These are phyloP conservation scores for Boechera retrofracta DNA, from an alignment of 345 rosid genomes.

Conservation along the genomic window DNA sequence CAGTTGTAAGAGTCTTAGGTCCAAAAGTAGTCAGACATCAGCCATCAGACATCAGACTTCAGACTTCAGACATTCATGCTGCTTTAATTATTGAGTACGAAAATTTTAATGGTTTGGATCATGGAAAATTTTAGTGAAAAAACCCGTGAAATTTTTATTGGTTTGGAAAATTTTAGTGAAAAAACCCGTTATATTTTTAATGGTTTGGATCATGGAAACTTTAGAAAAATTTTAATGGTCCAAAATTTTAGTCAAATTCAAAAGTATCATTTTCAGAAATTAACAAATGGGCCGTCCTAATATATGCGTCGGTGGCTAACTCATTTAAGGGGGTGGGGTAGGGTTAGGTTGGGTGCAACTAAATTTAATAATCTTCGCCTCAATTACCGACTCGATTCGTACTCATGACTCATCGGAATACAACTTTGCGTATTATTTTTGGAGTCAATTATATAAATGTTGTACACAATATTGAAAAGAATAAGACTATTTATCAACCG, in stretches of 20 bases:
- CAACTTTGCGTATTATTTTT: not conserved
- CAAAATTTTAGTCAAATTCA: too few species aligned
- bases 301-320: constrained; percentile 38
- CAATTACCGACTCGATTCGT: not conserved
- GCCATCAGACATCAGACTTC: not conserved
- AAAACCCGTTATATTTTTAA: not conserved
- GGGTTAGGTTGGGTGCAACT: constrained; percentile 35
- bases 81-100: not conserved
- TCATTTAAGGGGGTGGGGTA: constrained; percentile 32
- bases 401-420: not conserved
- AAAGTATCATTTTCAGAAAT: not conserved
- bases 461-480: not conserved
- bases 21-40: not conserved
- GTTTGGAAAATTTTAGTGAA: not conserved
- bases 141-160: not conserved
- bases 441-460: not conserved
- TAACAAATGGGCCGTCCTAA: constrained; percentile 31
- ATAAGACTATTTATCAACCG: not conserved
- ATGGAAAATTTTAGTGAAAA: not conserved
- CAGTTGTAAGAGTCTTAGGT: not conserved
- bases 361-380: constrained; percentile 30
- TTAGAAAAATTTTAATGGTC: too few species aligned
- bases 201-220: too few species aligned
- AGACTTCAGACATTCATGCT: constrained; percentile 2
- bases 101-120: not conserved